phyloP scores from a whole-genome alignment of 2,329 filamentous ascomycete species.

The Colletotrichum higginsianum region DNA sequence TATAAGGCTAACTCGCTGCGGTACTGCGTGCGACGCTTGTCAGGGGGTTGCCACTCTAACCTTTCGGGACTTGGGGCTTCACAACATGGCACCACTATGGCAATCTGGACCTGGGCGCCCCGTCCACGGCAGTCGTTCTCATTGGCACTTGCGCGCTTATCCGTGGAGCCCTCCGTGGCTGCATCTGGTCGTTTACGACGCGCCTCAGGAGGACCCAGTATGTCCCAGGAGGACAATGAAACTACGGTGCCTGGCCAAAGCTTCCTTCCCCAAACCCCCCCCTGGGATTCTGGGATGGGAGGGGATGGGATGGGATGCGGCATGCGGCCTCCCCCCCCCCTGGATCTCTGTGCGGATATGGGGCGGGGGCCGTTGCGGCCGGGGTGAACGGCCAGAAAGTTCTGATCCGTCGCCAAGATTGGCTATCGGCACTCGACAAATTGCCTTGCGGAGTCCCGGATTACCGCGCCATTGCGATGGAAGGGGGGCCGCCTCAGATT shows the following conservation, averaged over 20 bases:
- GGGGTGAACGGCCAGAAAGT: slow-evolving; percentile 33
- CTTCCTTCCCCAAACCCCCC: slow-evolving; percentile 31
- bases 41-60: slow-evolving; percentile 18
- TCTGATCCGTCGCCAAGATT: slow-evolving; percentile 38
- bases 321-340: not conserved
- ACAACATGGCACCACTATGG: slow-evolving; percentile 40
- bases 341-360: slow-evolving; percentile 18
- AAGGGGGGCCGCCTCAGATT: slow-evolving; percentile 23
- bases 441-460: slow-evolving; percentile 39
- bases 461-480: slow-evolving; percentile 27
- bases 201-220: not conserved
- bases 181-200: slow-evolving; percentile 26
- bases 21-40: slow-evolving; percentile 36
- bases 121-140: slow-evolving; percentile 36
- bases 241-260: slow-evolving; percentile 38
- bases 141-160: slow-evolving; percentile 35
- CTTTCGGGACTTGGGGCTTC: slow-evolving; percentile 36
- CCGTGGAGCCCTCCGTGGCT: slow-evolving; percentile 13
- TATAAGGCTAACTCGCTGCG: slow-evolving; percentile 40
- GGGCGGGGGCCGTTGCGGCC: slow-evolving; percentile 15
- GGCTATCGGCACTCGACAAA: slow-evolving; percentile 40
- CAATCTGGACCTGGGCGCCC: slow-evolving; percentile 34
- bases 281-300: slow-evolving; percentile 13
- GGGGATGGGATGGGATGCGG: no score
- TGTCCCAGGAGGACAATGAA: slow-evolving; percentile 7